Percentiles rank a stretch among this genome's conserved stretches.
Conservation (phyloP, 208 protist genomes). For the Leishmania guyanensis region DNA sequence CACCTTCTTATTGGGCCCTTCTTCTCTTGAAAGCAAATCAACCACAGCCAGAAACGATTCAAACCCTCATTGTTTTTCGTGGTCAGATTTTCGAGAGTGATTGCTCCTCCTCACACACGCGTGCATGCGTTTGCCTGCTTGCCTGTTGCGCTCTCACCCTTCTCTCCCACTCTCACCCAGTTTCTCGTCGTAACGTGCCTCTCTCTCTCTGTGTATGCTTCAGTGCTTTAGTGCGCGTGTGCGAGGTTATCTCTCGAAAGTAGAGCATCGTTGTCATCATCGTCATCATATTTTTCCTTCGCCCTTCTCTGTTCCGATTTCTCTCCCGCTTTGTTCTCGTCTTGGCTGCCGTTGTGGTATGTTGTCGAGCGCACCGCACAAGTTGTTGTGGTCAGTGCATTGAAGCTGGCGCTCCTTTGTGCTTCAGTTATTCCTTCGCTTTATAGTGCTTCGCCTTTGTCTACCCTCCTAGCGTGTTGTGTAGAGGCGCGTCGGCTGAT, state of each 20-base stretch:
- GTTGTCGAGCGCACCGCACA: neutral
- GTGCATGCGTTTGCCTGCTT: neutral
- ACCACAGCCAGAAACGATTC: neutral
- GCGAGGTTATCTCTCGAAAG: neutral
- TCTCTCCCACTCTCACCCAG: too few relatives aligned
- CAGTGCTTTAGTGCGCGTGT: neutral
- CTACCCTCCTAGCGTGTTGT: neutral
- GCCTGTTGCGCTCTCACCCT: neutral
- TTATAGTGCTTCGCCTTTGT: neutral
- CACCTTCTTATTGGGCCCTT: neutral
- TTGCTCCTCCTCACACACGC: neutral
- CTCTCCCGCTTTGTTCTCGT: neutral
- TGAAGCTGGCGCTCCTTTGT: neutral
- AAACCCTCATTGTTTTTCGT: neutral
- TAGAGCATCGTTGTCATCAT: neutral
- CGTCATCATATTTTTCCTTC: neutral
- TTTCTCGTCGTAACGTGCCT: too few relatives aligned
- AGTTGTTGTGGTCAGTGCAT: neutral
- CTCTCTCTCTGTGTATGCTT: neutral
- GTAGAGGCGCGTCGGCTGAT: neutral
- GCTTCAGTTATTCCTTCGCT: neutral
- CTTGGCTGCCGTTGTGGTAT: neutral
- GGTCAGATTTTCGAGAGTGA: neutral
- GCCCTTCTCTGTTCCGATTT: neutral
- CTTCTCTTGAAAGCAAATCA: neutral